phyloP scores from a whole-genome alignment of 208 protist genomes.

The Trypanosoma brucei region DNA sequence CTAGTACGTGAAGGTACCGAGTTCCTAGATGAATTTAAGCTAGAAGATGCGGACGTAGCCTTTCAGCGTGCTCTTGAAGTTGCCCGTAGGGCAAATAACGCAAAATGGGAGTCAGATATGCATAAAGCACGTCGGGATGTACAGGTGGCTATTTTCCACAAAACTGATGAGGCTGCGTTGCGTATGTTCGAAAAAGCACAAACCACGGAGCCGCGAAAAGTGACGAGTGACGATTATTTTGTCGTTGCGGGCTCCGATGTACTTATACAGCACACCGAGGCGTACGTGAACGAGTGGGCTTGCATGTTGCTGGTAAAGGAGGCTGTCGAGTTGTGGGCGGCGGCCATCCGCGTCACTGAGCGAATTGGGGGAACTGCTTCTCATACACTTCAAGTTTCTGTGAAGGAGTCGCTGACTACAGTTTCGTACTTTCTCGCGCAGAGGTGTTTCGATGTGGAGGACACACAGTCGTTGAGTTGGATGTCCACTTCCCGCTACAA shows the following conservation, averaged over 20 bases:
- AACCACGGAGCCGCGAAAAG: conserved; percentile 19
- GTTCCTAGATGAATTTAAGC: conserved; percentile 53
- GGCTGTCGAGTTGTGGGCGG: conserved; percentile 75
- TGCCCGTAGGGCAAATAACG: conserved; percentile 80
- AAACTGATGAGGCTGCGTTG: conserved; percentile 77
- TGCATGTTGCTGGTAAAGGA: conserved; percentile 82
- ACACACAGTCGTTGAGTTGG: conserved; percentile 39
- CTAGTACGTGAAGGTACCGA: conserved; percentile 70
- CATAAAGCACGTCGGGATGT: conserved; percentile 65
- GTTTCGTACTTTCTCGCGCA: conserved; percentile 65
- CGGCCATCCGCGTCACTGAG: conserved; percentile 41
- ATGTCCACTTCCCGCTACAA: conserved; percentile 64
- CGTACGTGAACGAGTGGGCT: conserved; percentile 81
- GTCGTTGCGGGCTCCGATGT: conserved; percentile 69
- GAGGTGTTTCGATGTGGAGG: conserved; percentile 53
- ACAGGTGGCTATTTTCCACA: conserved; percentile 79
- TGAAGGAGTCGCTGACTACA: conserved; percentile 52
- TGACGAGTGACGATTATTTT: conserved; percentile 76
- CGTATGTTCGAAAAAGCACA: conserved; percentile 67
- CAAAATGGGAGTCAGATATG: conserved; percentile 80
- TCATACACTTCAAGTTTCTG: conserved; percentile 32
- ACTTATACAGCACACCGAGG: conserved; percentile 64
- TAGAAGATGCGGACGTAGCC: conserved; percentile 66
- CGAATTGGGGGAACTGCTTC: conserved; percentile 50
- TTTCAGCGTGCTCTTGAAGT: conserved; percentile 77